Conservation (phyloP, 805 yeast genomes). For the Blastobotrys chiropterorum region DNA sequence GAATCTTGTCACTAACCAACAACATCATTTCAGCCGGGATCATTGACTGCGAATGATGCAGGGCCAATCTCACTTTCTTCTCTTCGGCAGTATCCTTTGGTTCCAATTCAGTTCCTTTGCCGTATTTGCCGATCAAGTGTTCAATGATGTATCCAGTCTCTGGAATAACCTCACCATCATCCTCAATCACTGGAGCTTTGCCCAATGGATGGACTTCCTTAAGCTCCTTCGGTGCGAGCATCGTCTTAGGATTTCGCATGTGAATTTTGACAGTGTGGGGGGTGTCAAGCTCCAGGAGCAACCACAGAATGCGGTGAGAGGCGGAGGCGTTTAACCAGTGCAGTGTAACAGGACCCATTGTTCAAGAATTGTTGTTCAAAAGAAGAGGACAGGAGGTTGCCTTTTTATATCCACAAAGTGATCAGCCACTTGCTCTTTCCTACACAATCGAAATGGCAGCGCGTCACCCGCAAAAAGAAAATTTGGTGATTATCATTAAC, state of each 20-base stretch:
- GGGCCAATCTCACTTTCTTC: not conserved
- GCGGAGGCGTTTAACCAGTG: constrained; percentile 49
- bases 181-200: constrained; percentile 54
- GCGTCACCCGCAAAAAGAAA: not conserved
- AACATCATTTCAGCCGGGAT: constrained; percentile 24
- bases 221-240: constrained; percentile 45
- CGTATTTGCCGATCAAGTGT: constrained; percentile 47
- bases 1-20: constrained; percentile 31
- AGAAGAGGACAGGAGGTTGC: not conserved
- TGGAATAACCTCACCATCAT: constrained; percentile 38
- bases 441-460: too few species aligned
- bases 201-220: constrained; percentile 56
- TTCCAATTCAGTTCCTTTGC: constrained; percentile 33
- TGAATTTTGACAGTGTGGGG: constrained; percentile 51
- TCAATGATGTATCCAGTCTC: constrained; percentile 61
- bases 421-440: not conserved
- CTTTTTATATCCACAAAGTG: not conserved
- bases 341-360: constrained; percentile 7
- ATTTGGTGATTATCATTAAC: not conserved
- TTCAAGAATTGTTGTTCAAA: not conserved
- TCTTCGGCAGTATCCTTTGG: constrained; percentile 26
- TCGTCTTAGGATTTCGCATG: constrained; percentile 41
- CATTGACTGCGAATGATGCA: not conserved
- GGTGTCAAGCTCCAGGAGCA: constrained; percentile 51
- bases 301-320: constrained; percentile 56